Conservation (phyloP, 2,329 filamentous ascomycete genomes). For the Phaeosphaeria sp. region DNA sequence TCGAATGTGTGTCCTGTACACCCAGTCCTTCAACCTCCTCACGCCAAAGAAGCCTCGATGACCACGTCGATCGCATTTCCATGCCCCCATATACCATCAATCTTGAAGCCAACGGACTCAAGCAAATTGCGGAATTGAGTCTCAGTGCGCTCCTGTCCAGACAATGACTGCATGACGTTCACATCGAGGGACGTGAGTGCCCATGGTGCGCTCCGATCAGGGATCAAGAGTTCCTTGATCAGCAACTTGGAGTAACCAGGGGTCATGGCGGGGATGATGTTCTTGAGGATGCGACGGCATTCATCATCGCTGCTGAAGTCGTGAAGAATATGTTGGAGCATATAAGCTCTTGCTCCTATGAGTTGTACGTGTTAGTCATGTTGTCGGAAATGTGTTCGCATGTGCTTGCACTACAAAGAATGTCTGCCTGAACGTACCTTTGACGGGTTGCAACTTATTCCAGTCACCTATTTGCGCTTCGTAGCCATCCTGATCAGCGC, state of each 20-base stretch:
- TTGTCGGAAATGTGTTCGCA: not conserved
- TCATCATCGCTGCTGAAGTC: constrained; percentile 10
- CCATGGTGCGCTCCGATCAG: constrained; percentile 12
- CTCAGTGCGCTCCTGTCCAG: constrained; percentile 9
- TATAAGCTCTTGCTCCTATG: constrained; percentile 10
- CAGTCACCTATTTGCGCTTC: constrained; percentile 14
- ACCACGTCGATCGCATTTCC: constrained; percentile 8
- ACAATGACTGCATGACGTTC: constrained; percentile 11
- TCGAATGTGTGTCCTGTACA: not conserved
- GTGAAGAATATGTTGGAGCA: constrained; percentile 13
- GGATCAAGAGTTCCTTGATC: constrained; percentile 14
- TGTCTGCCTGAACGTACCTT: not conserved
- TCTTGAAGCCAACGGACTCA: constrained; percentile 9
- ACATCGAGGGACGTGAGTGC: constrained; percentile 12
- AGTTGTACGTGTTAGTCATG: not conserved
- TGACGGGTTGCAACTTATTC: constrained; percentile 8
- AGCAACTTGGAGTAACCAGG: constrained; percentile 14
- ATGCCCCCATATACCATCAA: constrained; percentile 9
- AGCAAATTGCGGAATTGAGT: constrained; percentile 9
- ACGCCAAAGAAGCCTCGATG: constrained; percentile 9
- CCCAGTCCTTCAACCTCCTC: not conserved
- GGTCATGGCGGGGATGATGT: constrained; percentile 14
- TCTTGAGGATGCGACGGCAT: constrained; percentile 9
- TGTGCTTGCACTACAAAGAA: not conserved
- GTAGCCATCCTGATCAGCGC: constrained; percentile 5